Base-by-base conservation (phyloP, 164 flowering plant species). In the Annona cherimola region DNA sequence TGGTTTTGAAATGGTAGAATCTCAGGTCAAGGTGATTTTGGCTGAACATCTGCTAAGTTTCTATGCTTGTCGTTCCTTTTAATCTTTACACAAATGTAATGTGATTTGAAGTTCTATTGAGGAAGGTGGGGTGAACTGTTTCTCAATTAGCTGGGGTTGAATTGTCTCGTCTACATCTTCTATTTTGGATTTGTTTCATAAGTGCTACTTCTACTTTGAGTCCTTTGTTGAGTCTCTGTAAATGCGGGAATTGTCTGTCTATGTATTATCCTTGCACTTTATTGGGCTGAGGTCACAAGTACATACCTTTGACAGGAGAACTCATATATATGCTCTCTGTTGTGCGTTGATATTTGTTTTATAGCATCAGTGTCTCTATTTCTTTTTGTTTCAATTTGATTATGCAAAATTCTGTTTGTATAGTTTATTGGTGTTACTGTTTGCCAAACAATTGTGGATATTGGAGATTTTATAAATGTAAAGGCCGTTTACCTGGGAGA, bases 161-260 rank as follows among this genome's bases (percentile, higher is more conserved):
- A 39, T 39, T 62, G 65, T 62, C 65, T 20, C 65, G 20, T 39
- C 65, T 62, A 39, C 14, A 16, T 62, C 65, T 20, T 39, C 40
- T 62, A 9, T 7, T 62, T 57, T 62, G 65, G 65, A 41, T 62
- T 39, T 39, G 40, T 70, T 20, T 55, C 45, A n/a, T 65, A 43
- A 68, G 46, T 41, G 59, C 40, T 68, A 26, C 44, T 42, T 42
- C 55, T 44, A 55, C 60, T 44, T 66, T 79, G 73, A 67, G 73
- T 82, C 80, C 57, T 76, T 64, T 70, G 75, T 75, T 41, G 68
- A 76, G 78, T 83, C 75, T 76, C 68, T 78, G 78, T 78, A 75
- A 63, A 78, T 78, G 57, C 75, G 61, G 77, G 75, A 69, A 74
- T 71, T 61, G 57, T 78, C 60, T 66, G 68, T 76, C 5, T 73